phyloP scores from a whole-genome alignment of 129 eudicot genomes.

The Pittosporum tobira region DNA sequence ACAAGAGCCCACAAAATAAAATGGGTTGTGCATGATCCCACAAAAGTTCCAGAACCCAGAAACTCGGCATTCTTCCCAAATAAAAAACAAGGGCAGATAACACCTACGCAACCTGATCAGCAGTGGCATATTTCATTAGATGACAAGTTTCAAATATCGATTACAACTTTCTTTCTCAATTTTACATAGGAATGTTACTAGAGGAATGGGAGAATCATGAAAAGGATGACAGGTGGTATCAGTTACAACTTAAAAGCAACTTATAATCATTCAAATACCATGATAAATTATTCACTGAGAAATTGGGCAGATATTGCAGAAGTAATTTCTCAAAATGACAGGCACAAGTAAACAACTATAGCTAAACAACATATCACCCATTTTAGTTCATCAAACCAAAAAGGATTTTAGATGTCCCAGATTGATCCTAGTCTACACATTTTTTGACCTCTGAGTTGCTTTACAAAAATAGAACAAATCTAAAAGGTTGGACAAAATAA shows the following conservation, averaged over 20 bases:
- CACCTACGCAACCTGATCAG: conserved; percentile 56
- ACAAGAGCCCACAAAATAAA: conserved; percentile 62
- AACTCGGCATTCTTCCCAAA: conserved; percentile 79
- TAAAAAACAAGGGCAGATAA: conserved; percentile 71
- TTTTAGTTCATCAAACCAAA: neutral
- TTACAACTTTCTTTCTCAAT: too few species aligned
- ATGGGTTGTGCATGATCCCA: conserved; percentile 80
- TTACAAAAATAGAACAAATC: neutral
- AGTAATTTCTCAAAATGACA: too few species aligned
- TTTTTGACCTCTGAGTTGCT: neutral
- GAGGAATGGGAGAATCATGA: too few species aligned
- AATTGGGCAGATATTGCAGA: too few species aligned
- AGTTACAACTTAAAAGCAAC: too few species aligned
- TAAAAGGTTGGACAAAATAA: neutral
- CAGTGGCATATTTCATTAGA: conserved; percentile 13
- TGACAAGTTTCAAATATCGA: neutral
- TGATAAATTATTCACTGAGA: too few species aligned
- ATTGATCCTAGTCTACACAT: neutral
- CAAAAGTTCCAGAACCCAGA: conserved; percentile 63
- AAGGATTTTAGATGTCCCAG: neutral
- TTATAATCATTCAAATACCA: too few species aligned
- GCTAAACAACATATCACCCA: neutral
- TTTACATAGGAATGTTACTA: too few species aligned
- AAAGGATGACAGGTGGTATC: too few species aligned
- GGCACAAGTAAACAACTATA: too few species aligned